Base-by-base conservation (phyloP, 2,329 filamentous ascomycete genomes). In the Stachybotrys chlorohalonatus region DNA sequence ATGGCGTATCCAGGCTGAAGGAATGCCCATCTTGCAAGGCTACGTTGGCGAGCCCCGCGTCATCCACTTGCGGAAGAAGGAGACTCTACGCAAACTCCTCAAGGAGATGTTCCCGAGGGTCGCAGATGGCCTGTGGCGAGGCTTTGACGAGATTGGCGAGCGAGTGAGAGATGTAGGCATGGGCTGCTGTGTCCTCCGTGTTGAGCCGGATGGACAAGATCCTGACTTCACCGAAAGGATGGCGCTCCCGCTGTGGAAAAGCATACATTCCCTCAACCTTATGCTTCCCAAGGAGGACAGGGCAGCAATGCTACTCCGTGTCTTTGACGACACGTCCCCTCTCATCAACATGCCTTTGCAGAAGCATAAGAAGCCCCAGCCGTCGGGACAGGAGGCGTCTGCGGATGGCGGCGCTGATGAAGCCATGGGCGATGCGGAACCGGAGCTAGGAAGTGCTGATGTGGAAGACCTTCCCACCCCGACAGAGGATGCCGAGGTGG, bases 211-310 rank as follows among this genome's bases (percentile, higher is more conserved):
- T 54, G 85, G 83, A 46, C 75, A 70, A n/a, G 77, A 82, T 56
- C 70, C 74, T 8, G 77, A 79, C 49, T 86, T 85, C 58, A 70
- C 73, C 30, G 93, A 97, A 75, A 78, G 83, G 31, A 90, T 96
- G 83, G 89, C 93, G 1, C 79, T 99, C 16, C 94, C 94, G 4
- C 76, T 99, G 31, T 99, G 94, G 94, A 87, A 95, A 73, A 95
- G 91, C 68, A 82, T 95, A 57, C 86, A 92, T 63, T 93, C 88
- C 17, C 79, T 97, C 56, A 99, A 99, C 70, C 82, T 99, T 53
- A 99, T 99, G 94, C 78, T 99, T 66, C 93, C 94, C 52, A 99
- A 99, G 76, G 94, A 99, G 70, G 94, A 99, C 61, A 84, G 94
- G 15, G 86, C 85, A 30, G 94, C 94, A 1, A 95, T 97, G 90